Base-by-base conservation (phyloP, 1,139 yeast genomes). In the Kodamaea anthophila region DNA sequence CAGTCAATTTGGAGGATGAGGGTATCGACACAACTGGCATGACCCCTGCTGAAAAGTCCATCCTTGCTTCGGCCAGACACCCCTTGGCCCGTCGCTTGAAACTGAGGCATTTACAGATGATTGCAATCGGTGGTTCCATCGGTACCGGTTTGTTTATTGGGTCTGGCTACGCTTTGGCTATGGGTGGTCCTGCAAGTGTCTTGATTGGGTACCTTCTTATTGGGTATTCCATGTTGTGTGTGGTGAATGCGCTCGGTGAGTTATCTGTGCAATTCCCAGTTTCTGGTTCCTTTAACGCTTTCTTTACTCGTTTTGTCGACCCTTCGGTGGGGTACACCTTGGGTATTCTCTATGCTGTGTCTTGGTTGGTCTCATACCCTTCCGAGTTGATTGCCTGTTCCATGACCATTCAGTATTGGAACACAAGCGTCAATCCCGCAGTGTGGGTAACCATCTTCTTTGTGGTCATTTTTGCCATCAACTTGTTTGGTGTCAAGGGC, bases 111-210 rank as follows among this genome's bases (percentile, higher is more conserved):
- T 42, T 51, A 40, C 53, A 49, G 29, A 51, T 51, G 55, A 51
- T 51, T 26, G 53, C 55, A 35, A 49, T 51, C 23, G 56, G 55
- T 27, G 56, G 56, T 34, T 41, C 55, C 43, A 45, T 46, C 23
- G 50, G 47, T 43, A 58, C 76, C 9, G 76, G 76, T 43, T 52
- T 70, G 32, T 68, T 68, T 44, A 82, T 85, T 9, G 81, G 86
- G 34, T 72, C 80, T 37, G 94, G 94, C 16, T 66, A 70, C 31
- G 81, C 82, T 2, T 60, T 86, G 39, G 61, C 69, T 32, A 63
- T 59, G 12, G 83, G 84, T 50, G 91, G 91, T 24, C 88, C 91
- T 9, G 86, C 49, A 6, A 42, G 49, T 5, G 50, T 49, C 19
- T 43, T 47, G 33, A 45, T 50, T 28, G 53, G 41, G 23, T 51